Evolutionary conservation across 1,284 basidiomycete species (phyloP).

Genomic region (Marasmius oreades): DNA sequence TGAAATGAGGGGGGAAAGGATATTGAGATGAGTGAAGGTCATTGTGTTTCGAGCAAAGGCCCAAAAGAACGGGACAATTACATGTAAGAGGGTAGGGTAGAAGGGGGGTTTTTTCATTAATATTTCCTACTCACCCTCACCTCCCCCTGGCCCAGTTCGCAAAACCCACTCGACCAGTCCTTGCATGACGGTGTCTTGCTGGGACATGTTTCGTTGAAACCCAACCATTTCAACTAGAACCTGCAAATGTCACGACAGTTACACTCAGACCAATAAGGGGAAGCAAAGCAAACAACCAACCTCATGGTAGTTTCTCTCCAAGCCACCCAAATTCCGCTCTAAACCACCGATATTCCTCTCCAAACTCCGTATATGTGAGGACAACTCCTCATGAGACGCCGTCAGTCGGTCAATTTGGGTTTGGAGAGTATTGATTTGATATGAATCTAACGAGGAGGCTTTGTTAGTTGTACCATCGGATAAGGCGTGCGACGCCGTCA

Average conservation of each 20-base stretch:
- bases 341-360: constrained; percentile 61
- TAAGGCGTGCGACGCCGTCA: background rate
- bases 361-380: constrained; percentile 57
- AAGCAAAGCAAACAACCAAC: background rate
- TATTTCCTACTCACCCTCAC: constrained; percentile 26
- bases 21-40: constrained; percentile 2
- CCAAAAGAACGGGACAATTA: constrained; percentile 3
- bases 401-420: constrained; percentile 47
- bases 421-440: constrained; percentile 40
- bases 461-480: constrained; percentile 13
- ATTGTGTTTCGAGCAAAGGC: background rate
- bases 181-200: constrained; percentile 85
- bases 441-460: constrained; percentile 12
- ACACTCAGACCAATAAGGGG: background rate
- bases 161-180: constrained; percentile 22
- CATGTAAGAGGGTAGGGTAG: constrained; percentile 3
- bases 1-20: background rate
- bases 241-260: background rate
- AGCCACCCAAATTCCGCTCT: constrained; percentile 39
- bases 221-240: constrained; percentile 81
- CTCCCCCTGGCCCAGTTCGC: constrained; percentile 14
- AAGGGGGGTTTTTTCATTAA: constrained; percentile 3
- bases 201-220: constrained; percentile 81
- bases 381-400: constrained; percentile 57
- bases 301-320: constrained; percentile 43